Percentiles rank a stretch among this genome's conserved stretches.
Evolutionary conservation across 306 rosid genomes (phyloP).

Genomic region (Acacia acuminata): DNA sequence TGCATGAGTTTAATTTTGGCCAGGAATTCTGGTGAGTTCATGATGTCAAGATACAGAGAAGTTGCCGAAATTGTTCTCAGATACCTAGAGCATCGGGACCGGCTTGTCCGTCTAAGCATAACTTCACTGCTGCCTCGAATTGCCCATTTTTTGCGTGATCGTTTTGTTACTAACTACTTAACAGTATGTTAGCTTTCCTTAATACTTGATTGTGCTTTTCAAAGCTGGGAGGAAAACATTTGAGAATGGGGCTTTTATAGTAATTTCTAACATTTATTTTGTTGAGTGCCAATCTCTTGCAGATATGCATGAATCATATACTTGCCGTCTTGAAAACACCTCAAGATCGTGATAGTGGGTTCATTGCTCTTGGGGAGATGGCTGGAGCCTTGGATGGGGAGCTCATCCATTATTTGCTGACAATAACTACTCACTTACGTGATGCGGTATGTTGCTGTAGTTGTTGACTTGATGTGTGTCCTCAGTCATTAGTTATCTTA

Average conservation of each 20-base stretch:
- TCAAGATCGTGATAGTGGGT: constrained; percentile 97
- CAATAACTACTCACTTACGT: constrained; percentile 79
- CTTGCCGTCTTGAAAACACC: constrained; percentile 89
- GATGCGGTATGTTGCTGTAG: constrained; percentile 75
- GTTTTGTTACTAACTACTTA: constrained; percentile 94
- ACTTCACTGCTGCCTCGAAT: constrained; percentile 94
- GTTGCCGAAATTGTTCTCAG: constrained; percentile 97
- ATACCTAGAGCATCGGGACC: constrained; percentile 89
- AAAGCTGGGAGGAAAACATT: constrained; percentile 13
- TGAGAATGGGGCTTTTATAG: constrained; percentile 15
- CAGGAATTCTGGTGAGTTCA: constrained; percentile 98
- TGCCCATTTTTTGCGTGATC: constrained; percentile 96
- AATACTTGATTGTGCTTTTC: constrained; percentile 28
- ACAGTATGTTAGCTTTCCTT: constrained; percentile 53
- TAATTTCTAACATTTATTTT: constrained; percentile 16
- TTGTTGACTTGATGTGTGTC: constrained; percentile 15
- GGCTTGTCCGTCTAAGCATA: constrained; percentile 97
- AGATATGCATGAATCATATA: constrained; percentile 99
- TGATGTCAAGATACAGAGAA: constrained; percentile 99
- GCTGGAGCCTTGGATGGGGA: constrained; percentile 99
- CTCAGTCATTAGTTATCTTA: constrained; percentile 22
- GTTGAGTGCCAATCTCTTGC: constrained; percentile 47
- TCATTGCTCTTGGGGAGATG: constrained; percentile 99
- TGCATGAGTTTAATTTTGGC: constrained; percentile 31
- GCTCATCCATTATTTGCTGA: constrained; percentile 84